Evolutionary conservation across 106 monocot genomes (phyloP).

Genomic region (Dendrobium chrysotoxum): DNA sequence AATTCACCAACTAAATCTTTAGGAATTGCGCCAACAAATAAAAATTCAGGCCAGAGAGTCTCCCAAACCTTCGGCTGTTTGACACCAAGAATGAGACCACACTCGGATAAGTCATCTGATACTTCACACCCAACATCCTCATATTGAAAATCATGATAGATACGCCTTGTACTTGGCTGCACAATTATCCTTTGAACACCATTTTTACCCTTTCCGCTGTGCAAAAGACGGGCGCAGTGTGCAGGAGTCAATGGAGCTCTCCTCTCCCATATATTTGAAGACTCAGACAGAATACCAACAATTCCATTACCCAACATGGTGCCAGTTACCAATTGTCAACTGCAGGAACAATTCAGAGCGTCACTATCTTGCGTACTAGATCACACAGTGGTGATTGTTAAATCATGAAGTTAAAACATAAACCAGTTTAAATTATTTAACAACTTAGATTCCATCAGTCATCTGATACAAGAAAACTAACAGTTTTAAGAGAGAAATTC

Average conservation of each 20-base stretch:
- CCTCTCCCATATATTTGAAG: constrained; percentile 84
- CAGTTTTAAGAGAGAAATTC: not conserved
- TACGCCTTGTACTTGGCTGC: constrained; percentile 85
- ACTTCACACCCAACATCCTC: constrained; percentile 91
- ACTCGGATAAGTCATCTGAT: constrained; percentile 84
- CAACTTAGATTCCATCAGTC: not conserved
- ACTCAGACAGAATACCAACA: constrained; percentile 79
- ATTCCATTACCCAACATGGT: constrained; percentile 76
- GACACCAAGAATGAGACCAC: constrained; percentile 88
- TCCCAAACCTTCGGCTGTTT: constrained; percentile 82
- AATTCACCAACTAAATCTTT: too few relatives aligned
- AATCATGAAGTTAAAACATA: not conserved
- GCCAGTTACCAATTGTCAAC: constrained; percentile 12
- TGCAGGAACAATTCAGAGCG: constrained; percentile 1
- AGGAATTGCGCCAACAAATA: not conserved
- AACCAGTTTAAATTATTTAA: not conserved
- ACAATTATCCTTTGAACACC: constrained; percentile 68
- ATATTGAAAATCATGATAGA: constrained; percentile 69
- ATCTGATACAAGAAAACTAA: not conserved
- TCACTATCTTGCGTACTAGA: not conserved
- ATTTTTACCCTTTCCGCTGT: constrained; percentile 31
- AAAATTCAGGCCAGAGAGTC: not conserved
- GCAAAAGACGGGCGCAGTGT: constrained; percentile 90
- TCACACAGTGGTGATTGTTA: not conserved
- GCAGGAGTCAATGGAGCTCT: constrained; percentile 78